A percentile compares a stretch with the other conserved stretches of the same genome.
Evolutionary conservation across 2,329 filamentous ascomycete genomes (phyloP).

Genomic region (Sphaceloma murrayae): DNA sequence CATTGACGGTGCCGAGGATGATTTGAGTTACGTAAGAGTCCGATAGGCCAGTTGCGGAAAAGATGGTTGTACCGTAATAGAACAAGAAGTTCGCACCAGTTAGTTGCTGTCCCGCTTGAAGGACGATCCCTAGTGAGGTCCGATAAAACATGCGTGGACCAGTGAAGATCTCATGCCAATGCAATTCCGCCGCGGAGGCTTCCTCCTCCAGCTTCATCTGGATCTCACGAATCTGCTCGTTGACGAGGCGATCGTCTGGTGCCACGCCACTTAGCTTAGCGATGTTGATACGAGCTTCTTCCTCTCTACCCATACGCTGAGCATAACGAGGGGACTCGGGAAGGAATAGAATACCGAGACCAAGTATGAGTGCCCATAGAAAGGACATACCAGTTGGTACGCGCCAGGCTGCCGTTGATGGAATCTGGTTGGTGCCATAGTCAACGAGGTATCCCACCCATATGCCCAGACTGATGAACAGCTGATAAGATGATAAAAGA

Average conservation of each 20-base stretch:
- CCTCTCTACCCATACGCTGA: slow-evolving; percentile 26
- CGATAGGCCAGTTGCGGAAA: slow-evolving; percentile 37
- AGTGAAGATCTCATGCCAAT: slow-evolving; percentile 26
- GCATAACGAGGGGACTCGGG: slow-evolving; percentile 27
- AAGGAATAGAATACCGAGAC: slow-evolving; percentile 27
- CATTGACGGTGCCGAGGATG: slow-evolving; percentile 41
- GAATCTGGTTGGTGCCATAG: slow-evolving; percentile 23
- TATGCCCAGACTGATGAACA: slow-evolving; percentile 39
- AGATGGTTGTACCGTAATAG: slow-evolving; percentile 32
- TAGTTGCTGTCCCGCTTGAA: slow-evolving; percentile 29
- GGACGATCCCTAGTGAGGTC: slow-evolving; percentile 25
- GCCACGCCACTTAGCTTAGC: slow-evolving; percentile 25
- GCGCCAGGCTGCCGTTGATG: slow-evolving; percentile 24
- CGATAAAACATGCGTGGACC: slow-evolving; percentile 26
- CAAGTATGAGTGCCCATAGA: slow-evolving; percentile 28
- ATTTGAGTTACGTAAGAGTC: slow-evolving; percentile 40
- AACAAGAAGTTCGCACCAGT: slow-evolving; percentile 30
- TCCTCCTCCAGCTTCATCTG: slow-evolving; percentile 28
- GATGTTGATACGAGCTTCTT: slow-evolving; percentile 26
- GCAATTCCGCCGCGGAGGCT: slow-evolving; percentile 20
- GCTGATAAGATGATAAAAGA: slow-evolving; percentile 45
- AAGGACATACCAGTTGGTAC: slow-evolving; percentile 28
- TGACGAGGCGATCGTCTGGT: slow-evolving; percentile 23
- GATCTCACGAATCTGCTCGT: slow-evolving; percentile 26
- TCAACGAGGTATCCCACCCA: slow-evolving; percentile 28